Evolutionary conservation across 345 rosid species (phyloP).

Genomic region (Diplotaxis tenuifolia): DNA sequence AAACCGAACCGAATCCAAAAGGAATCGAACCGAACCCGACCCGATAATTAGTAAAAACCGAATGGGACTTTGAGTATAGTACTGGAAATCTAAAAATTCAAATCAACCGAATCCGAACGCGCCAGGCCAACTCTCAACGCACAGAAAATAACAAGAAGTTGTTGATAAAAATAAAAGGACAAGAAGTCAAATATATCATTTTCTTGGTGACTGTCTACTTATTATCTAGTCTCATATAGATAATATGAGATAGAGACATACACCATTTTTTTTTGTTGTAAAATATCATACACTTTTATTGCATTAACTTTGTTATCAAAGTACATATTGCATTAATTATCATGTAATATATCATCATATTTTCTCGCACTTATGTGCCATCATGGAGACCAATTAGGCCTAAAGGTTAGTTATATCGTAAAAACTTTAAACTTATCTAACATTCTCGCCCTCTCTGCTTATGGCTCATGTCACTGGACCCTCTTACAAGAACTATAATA

Average conservation of each 20-base stretch:
- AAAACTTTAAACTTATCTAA: slow-evolving; percentile 17
- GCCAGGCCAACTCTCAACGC: too few relatives aligned
- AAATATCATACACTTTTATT: too few relatives aligned
- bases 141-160: slow-evolving; percentile 18
- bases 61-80: too few relatives aligned
- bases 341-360: neutral
- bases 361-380: slow-evolving; percentile 7
- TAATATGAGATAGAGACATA: neutral
- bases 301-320: neutral
- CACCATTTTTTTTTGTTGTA: too few relatives aligned
- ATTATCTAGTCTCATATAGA: neutral
- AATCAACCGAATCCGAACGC: too few relatives aligned
- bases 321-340: neutral
- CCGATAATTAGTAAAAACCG: too few relatives aligned
- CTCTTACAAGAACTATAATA: neutral
- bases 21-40: too few relatives aligned
- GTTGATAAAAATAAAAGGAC: slow-evolving; percentile 1
- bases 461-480: slow-evolving; percentile 17
- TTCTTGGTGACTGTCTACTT: slow-evolving; percentile 20
- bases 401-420: slow-evolving; percentile 8
- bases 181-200: slow-evolving; percentile 26
- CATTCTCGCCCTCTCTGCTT: slow-evolving; percentile 6
- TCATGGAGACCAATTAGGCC: slow-evolving; percentile 26
- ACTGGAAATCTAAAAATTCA: too few relatives aligned
- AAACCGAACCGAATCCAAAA: too few relatives aligned